These are phyloP conservation scores for Phaffomyces opuntiae DNA, from an alignment of 805 yeast species.

Conservation along the genomic window DNA sequence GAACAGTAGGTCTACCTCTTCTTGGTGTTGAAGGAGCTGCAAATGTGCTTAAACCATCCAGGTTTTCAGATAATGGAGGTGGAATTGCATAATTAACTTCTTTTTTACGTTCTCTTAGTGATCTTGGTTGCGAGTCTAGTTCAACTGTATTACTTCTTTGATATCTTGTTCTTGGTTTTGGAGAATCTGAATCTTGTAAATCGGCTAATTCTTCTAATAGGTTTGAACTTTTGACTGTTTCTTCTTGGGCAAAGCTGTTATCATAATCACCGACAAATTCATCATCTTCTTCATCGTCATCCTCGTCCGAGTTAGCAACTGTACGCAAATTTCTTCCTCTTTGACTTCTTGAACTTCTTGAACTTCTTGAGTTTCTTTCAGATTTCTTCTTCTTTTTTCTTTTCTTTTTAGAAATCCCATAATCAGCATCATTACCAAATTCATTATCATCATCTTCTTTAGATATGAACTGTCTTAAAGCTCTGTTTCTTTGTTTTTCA, in stretches of 20 bases:
- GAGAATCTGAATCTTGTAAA: conserved; percentile 31
- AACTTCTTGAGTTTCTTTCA: conserved; percentile 2
- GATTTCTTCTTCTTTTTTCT: conserved; percentile 7
- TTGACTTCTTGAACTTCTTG: conserved; percentile 2
- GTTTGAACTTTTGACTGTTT: conserved; percentile 23
- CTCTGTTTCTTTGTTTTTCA: conserved; percentile 11
- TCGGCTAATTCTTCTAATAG: conserved; percentile 51
- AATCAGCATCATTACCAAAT: conserved; percentile 11
- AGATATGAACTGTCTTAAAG: conserved; percentile 20
- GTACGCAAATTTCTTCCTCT: conserved; percentile 18
- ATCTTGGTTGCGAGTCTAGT: conserved; percentile 35
- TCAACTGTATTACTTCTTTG: conserved; percentile 4
- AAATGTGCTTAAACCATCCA: conserved; percentile 17
- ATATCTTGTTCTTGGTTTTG: conserved; percentile 5
- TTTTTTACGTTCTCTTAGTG: conserved; percentile 59
- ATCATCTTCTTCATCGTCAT: conserved; percentile 9
- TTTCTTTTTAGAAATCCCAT: conserved; percentile 8
- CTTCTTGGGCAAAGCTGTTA: conserved; percentile 11
- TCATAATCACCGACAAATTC: conserved; percentile 19
- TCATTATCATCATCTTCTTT: conserved; percentile 26
- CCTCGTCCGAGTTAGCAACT: not conserved
- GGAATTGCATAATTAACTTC: conserved; percentile 76
- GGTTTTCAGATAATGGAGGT: conserved; percentile 55
- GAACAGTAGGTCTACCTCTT: conserved; percentile 31
- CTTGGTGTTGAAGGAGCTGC: conserved; percentile 21